Conservation (phyloP, 768 basidiomycete species). For the Mycena galopus region DNA sequence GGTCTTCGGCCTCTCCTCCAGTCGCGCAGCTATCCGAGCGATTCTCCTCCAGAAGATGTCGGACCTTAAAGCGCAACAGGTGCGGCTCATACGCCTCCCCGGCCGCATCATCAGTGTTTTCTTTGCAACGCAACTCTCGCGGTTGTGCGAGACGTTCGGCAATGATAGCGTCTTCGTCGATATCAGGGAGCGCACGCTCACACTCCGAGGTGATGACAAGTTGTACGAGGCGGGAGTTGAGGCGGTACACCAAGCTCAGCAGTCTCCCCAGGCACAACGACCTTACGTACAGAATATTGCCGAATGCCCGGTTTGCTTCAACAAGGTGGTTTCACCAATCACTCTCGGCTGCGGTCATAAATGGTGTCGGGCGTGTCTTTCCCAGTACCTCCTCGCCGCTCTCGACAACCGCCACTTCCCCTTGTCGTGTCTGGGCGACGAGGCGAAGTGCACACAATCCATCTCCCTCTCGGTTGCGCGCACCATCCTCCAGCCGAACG, state of each 20-base stretch:
- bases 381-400: conserved; percentile 69
- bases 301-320: conserved; percentile 80
- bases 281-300: conserved; percentile 32
- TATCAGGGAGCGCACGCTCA: conserved; percentile 54
- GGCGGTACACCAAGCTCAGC: conserved; percentile 51
- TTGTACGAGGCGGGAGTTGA: conserved; percentile 59
- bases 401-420: conserved; percentile 74
- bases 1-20: conserved; percentile 63
- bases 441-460: conserved; percentile 67
- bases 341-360: conserved; percentile 73
- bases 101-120: conserved; percentile 61
- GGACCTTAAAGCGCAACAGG: conserved; percentile 57
- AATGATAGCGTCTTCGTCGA: conserved; percentile 69
- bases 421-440: conserved; percentile 76
- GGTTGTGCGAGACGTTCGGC: conserved; percentile 65
- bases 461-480: conserved; percentile 69
- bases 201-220: conserved; percentile 67
- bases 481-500: conserved; percentile 60
- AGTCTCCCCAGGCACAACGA: conserved; percentile 38
- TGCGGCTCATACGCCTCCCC: conserved; percentile 61
- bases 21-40: conserved; percentile 56
- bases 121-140: conserved; percentile 58
- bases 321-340: conserved; percentile 63
- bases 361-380: conserved; percentile 77
- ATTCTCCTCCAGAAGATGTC: conserved; percentile 62